Percentiles rank a stretch among this genome's conserved stretches.
Evolutionary conservation across 1,284 basidiomycete genomes (phyloP).

Genomic region (Cystobasidium sp.): DNA sequence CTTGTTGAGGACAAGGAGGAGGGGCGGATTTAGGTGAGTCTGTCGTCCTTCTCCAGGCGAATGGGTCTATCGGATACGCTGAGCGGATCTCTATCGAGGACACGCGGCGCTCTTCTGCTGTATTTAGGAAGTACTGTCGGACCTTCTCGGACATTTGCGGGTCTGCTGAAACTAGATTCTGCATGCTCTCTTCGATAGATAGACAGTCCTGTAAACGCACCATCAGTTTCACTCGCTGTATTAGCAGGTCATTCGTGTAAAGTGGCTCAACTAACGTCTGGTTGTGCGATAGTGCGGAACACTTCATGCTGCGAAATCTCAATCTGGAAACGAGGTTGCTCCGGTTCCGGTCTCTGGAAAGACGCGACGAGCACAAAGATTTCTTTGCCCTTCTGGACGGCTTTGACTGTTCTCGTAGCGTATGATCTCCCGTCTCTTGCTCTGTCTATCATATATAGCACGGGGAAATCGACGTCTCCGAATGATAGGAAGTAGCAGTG

Average conservation of each 20-base stretch:
- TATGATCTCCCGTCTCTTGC: conserved; percentile 72
- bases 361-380: conserved; percentile 86
- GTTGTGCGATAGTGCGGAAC: conserved; percentile 46
- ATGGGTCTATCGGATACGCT: conserved; percentile 44
- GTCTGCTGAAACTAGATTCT: conserved; percentile 42
- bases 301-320: conserved; percentile 9
- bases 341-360: conserved; percentile 78
- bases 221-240: not conserved
- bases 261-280: conserved; percentile 42
- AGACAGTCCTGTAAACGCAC: conserved; percentile 38
- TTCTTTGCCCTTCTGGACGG: conserved; percentile 72
- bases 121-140: conserved; percentile 44
- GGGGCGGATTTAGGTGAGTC: conserved; percentile 9
- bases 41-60: conserved; percentile 4
- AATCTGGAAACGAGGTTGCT: conserved; percentile 63
- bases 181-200: conserved; percentile 50
- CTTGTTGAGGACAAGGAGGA: conserved; percentile 26
- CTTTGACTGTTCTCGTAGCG: conserved; percentile 73
- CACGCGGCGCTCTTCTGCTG: conserved; percentile 48
- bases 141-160: conserved; percentile 48
- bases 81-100: conserved; percentile 51
- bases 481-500: conserved; percentile 81
- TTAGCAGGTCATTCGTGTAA: not conserved
- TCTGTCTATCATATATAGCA: conserved; percentile 83
- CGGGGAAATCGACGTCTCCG: conserved; percentile 74